Evolutionary conservation across 441 rosid species (phyloP).

Genomic region (Geranium incanum): DNA sequence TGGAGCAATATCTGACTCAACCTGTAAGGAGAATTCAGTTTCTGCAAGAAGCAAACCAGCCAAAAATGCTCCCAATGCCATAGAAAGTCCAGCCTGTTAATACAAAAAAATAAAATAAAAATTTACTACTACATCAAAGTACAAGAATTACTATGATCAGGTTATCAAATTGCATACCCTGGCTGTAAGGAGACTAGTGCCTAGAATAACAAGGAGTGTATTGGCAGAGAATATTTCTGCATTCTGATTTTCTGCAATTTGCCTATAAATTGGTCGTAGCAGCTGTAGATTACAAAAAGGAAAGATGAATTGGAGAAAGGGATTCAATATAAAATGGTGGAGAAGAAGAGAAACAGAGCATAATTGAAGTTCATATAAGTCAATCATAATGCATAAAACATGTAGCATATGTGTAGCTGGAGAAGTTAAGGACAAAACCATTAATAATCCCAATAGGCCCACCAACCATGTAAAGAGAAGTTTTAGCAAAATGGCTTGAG

Average conservation of each 20-base stretch:
- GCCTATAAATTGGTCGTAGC: constrained; percentile 95
- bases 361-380: background rate
- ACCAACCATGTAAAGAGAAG: background rate
- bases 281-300: constrained; percentile 47
- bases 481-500: background rate
- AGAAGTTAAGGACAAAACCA: no score
- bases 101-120: no score
- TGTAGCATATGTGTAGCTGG: no score
- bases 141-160: background rate
- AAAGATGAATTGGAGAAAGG: background rate
- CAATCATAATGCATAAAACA: background rate
- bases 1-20: constrained; percentile 99
- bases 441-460: background rate
- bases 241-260: constrained; percentile 95
- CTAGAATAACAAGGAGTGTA: constrained; percentile 91
- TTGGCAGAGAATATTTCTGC: constrained; percentile 98
- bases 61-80: constrained; percentile 97
- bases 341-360: background rate
- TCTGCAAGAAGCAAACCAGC: constrained; percentile 98
- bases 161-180: constrained; percentile 48
- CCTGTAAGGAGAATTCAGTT: constrained; percentile 97
- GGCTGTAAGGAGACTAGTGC: constrained; percentile 97
- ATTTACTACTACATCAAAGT: background rate
- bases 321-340: background rate
- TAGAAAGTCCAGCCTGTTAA: constrained; percentile 93